Evolutionary conservation across 495 filamentous ascomycete genomes (phyloP), one percentile per base, ranked within the genome.

Genomic region (Ramalina peruviana): DNA sequence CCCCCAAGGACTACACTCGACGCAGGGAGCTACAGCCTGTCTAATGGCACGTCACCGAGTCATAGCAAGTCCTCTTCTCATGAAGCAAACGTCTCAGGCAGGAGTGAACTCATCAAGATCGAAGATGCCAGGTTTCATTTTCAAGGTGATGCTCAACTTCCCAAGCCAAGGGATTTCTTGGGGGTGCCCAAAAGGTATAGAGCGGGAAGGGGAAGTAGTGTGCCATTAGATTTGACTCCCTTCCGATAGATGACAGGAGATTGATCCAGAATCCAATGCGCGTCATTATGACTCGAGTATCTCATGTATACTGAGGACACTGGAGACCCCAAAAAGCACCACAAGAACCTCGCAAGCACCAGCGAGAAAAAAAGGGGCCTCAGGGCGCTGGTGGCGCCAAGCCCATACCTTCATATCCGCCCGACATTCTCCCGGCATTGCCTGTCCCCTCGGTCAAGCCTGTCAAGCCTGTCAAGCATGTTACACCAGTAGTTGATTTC

Each of bases 131-230:
- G 89, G 59, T 98, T 86, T 80, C 85, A 82, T 57, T 98, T 96
- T 63, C 79, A 86, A 56, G 72, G 78, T 27, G 90, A 97, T 49
- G 77, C 75, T 33, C 72, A 85, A 54, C 70, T 98, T 17, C 88
- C 92, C 2, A 89, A 85, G 58, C 90, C 92, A 40, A 73, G 89
- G 51, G 77, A 80, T 3, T 96, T 92, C 60, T 62, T 69, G 7
- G 84, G 85, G 3, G 79, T 72, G 26, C 63, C 69, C 33, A 86
- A 85, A 60, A 75, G 78, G 57, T 98, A 98, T 66, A 73, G 89
- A 38, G 92, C 90, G 23, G 92, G 92, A 9, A 75, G 89, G 61
- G 90, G 86, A 20, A 95, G 87, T 66, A 94, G 85, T 69, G 88
- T 98, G 38, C 92, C 92, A 38, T 72, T 97, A 59, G 86, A 98